Conservation (phyloP, 495 filamentous ascomycete species). For the Emericellopsis terricola region DNA sequence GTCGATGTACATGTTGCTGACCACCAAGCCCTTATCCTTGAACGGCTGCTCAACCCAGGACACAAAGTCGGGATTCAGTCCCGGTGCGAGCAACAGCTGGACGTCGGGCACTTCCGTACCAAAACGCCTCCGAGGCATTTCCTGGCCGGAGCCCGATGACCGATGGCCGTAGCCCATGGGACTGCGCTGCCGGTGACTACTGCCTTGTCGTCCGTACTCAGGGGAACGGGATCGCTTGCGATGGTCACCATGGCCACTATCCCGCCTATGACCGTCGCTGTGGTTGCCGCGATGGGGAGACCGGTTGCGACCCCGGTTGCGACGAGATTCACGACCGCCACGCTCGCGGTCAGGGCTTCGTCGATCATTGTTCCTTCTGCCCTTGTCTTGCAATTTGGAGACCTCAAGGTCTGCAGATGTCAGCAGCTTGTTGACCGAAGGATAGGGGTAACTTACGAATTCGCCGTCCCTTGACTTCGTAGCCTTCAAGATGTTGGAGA, state of each 20-base stretch:
- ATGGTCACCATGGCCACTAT: slow-evolving; percentile 19
- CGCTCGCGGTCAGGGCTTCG: slow-evolving; percentile 16
- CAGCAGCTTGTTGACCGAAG: too few relatives aligned
- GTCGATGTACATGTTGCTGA: slow-evolving; percentile 57
- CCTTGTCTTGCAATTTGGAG: slow-evolving; percentile 76
- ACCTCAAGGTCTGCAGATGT: slow-evolving; percentile 65
- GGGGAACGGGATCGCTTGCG: slow-evolving; percentile 55
- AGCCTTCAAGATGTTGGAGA: slow-evolving; percentile 59
- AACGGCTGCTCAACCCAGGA: slow-evolving; percentile 66
- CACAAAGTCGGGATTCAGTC: slow-evolving; percentile 67
- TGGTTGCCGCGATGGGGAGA: slow-evolving; percentile 27
- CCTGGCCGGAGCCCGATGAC: slow-evolving; percentile 36
- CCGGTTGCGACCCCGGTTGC: slow-evolving; percentile 37
- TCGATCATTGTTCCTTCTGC: slow-evolving; percentile 31
- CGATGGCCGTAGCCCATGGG: slow-evolving; percentile 40
- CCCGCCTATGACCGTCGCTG: slow-evolving; percentile 7
- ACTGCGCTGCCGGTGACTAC: slow-evolving; percentile 40
- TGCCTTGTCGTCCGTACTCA: slow-evolving; percentile 19
- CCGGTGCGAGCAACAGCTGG: slow-evolving; percentile 66
- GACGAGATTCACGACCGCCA: slow-evolving; percentile 8
- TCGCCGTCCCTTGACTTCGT: slow-evolving; percentile 60
- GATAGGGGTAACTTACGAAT: slow-evolving; percentile 55
- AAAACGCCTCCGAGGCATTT: slow-evolving; percentile 53
- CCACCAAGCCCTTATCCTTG: slow-evolving; percentile 45
- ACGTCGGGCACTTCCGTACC: slow-evolving; percentile 76